Conservation (phyloP, 2,329 filamentous ascomycete species). For the Cladosporium sp. region DNA sequence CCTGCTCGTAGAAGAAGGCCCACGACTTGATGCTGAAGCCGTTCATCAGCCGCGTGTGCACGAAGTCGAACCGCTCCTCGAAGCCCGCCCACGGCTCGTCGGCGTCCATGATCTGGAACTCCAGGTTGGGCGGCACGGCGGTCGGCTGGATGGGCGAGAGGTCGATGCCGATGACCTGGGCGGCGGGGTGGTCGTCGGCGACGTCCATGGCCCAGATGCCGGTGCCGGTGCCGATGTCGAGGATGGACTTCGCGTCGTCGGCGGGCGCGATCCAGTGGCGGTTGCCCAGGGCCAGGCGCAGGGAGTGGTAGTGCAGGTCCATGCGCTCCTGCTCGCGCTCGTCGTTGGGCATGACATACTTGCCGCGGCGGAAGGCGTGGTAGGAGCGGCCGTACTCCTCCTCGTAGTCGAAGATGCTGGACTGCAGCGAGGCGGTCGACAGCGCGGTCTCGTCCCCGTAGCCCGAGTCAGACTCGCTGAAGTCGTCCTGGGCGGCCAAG, state of each 20-base stretch:
- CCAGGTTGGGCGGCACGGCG: slow-evolving; percentile 21
- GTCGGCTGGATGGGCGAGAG: slow-evolving; percentile 25
- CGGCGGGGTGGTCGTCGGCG: slow-evolving; percentile 20
- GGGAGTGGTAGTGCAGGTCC: slow-evolving; percentile 20
- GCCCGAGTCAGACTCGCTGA: slow-evolving; percentile 15
- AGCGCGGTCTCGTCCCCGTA: slow-evolving; percentile 13
- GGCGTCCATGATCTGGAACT: slow-evolving; percentile 22
- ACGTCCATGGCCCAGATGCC: slow-evolving; percentile 32
- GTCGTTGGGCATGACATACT: slow-evolving; percentile 23
- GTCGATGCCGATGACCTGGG: slow-evolving; percentile 22
- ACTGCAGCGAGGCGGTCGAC: slow-evolving; percentile 17
- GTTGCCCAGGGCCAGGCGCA: slow-evolving; percentile 14
- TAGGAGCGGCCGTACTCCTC: slow-evolving; percentile 21
- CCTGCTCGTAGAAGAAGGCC: slow-evolving; percentile 22
- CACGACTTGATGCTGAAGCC: slow-evolving; percentile 25
- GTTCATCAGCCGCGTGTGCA: slow-evolving; percentile 24
- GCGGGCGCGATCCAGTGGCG: slow-evolving; percentile 15
- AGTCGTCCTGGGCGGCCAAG: slow-evolving; percentile 10
- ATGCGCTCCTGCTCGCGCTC: slow-evolving; percentile 21
- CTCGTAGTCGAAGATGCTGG: slow-evolving; percentile 21
- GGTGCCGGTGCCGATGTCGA: slow-evolving; percentile 21
- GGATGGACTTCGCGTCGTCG: slow-evolving; percentile 11
- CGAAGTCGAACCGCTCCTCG: slow-evolving; percentile 23
- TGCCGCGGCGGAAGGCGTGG: slow-evolving; percentile 17
- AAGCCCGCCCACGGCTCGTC: slow-evolving; percentile 19